Percentiles rank a stretch among this genome's conserved stretches.
These are phyloP conservation scores for Triticum timopheevii DNA, from an alignment of 176 grass and related monocot genomes.

Conservation along the genomic window DNA sequence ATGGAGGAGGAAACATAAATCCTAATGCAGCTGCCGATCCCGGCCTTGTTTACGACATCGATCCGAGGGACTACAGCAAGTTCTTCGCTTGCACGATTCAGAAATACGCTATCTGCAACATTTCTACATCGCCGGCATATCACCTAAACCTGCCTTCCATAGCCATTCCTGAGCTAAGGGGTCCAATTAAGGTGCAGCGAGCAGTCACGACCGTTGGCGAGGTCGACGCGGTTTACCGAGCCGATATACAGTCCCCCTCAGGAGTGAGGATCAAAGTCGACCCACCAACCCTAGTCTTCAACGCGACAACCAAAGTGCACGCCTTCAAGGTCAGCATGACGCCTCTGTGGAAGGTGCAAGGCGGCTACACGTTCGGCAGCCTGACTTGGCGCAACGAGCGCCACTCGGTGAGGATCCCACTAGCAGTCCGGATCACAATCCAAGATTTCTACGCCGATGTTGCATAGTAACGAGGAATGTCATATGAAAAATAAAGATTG, in stretches of 20 bases:
- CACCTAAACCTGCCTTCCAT: conserved; percentile 50
- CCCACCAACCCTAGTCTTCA: conserved; percentile 31
- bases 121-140: neutral
- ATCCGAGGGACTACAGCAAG: conserved; percentile 39
- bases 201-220: conserved; percentile 41
- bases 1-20: conserved; percentile 49
- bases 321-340: conserved; percentile 34
- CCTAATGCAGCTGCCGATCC: conserved; percentile 47
- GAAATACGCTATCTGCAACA: conserved; percentile 19
- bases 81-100: conserved; percentile 26
- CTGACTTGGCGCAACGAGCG: conserved; percentile 31
- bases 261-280: conserved; percentile 24
- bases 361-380: conserved; percentile 39
- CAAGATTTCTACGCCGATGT: conserved; percentile 39
- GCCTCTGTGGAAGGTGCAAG: conserved; percentile 33
- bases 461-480: neutral
- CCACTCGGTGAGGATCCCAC: conserved; percentile 21
- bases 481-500: neutral
- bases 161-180: conserved; percentile 44
- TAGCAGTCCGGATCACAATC: conserved; percentile 25
- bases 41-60: conserved; percentile 35
- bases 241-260: conserved; percentile 14
- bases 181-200: conserved; percentile 6
- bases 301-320: conserved; percentile 26
- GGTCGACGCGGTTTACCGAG: conserved; percentile 33